Conservation (phyloP, 2,329 filamentous ascomycete species). For the Colletotrichum musae region DNA sequence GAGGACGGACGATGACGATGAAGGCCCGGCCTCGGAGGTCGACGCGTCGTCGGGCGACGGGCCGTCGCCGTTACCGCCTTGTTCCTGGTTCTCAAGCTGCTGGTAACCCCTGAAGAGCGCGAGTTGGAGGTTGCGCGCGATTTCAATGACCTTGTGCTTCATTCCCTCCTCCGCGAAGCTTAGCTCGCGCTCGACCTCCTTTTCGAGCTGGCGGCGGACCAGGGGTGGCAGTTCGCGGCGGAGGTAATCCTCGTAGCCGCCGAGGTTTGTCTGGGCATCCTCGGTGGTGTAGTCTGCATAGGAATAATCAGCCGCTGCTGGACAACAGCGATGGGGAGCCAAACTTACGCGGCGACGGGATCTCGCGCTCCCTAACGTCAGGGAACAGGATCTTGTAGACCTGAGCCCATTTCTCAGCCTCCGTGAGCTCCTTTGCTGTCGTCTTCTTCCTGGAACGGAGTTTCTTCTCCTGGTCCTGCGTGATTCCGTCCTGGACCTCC, state of each 20-base stretch:
- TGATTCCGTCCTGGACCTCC: constrained; percentile 54
- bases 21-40: not conserved
- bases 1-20: not conserved
- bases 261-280: constrained; percentile 43
- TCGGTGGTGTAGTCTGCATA: constrained; percentile 51
- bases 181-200: constrained; percentile 46
- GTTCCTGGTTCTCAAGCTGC: constrained; percentile 32
- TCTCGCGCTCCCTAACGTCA: constrained; percentile 43
- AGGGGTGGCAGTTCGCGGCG: constrained; percentile 51
- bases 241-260: constrained; percentile 46
- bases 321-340: fast-evolving
- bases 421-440: constrained; percentile 48
- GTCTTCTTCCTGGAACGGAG: constrained; percentile 52
- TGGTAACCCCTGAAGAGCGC: constrained; percentile 44
- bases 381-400: constrained; percentile 56
- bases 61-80: not conserved
- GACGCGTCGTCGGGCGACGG: not conserved
- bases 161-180: constrained; percentile 46
- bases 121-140: constrained; percentile 44
- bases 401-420: constrained; percentile 55
- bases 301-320: too few relatives aligned
- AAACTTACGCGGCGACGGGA: constrained; percentile 39
- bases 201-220: constrained; percentile 50
- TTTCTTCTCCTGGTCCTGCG: constrained; percentile 51
- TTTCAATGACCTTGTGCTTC: constrained; percentile 43